Base-by-base conservation (phyloP, 108 stramenopile species). In the Schizochytrium sp. region DNA sequence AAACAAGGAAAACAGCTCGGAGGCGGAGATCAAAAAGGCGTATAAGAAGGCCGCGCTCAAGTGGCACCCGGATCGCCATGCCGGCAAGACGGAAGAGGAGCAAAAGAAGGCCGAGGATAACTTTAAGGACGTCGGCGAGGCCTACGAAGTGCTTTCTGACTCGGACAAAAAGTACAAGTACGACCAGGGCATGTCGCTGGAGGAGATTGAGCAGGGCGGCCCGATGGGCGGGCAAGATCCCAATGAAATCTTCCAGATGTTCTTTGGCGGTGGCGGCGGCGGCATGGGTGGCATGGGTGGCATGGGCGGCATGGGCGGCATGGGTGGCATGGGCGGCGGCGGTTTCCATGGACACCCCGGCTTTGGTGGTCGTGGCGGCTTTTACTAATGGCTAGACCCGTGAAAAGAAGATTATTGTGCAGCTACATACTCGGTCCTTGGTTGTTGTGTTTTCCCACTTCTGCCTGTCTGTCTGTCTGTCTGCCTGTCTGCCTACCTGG, bases 191-290 rank as follows among this genome's bases (percentile, higher is more conserved):
- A 5, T 72, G 19, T 89, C 91, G n/a, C 34, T 89, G 23, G 92
- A 92, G 45, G 88, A 90, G 71, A n/a, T 90, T 29, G 90, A 91
- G 25, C 88, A 91, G 34, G 76, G 76, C 51, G 76, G 76, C 45
- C 93, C 95, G 57, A 93, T 94, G 72, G 91, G 90, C 34, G 97
- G 96, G 44, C 94, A 97, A 4, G 93, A 91, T 69, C 97, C 98
- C 4, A 96, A 97, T 90, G 97, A 97, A 87, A 97, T 98, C 72
- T 98, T 98, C 88, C 97, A 97, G 89, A 97, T 97, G 97, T 98
- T 98, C 90, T 98, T 98, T 91, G 96, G 96, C 41, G 96, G 96
- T 2, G 60, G 53, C 25, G 55, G 12, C 19, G 91, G 90, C 29
- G 96, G 96, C 5, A 95, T 95, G 95, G 92, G 92, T 16, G 94